phyloP scores from a whole-genome alignment of 805 yeast species.

The Candida stauntonica region DNA sequence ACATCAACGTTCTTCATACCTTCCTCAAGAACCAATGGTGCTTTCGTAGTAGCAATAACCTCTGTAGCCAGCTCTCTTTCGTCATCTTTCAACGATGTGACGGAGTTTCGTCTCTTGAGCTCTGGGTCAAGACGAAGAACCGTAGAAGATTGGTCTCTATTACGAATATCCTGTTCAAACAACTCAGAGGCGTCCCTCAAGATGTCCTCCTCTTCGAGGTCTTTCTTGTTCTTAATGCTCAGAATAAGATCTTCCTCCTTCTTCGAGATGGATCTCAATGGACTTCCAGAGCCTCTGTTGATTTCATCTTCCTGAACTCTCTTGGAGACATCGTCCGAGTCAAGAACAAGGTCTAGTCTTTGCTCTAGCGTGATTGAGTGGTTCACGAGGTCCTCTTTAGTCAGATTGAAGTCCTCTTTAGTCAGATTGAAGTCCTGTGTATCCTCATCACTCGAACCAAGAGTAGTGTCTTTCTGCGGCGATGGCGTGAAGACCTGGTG shows the following conservation, averaged over 20 bases:
- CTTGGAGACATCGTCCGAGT: slow-evolving; percentile 21
- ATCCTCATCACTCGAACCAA: slow-evolving; percentile 26
- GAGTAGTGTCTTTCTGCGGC: slow-evolving; percentile 24
- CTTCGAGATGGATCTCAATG: slow-evolving; percentile 16
- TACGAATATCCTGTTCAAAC: slow-evolving; percentile 32
- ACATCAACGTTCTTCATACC: slow-evolving; percentile 18
- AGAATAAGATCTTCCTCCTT: slow-evolving; percentile 24
- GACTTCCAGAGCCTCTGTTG: slow-evolving; percentile 23
- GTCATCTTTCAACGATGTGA: slow-evolving; percentile 24
- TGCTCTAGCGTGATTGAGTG: slow-evolving; percentile 36
- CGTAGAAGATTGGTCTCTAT: slow-evolving; percentile 23
- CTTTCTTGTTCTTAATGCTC: slow-evolving; percentile 19
- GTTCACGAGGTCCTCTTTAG: slow-evolving; percentile 26
- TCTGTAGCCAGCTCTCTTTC: slow-evolving; percentile 21
- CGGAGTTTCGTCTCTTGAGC: slow-evolving; percentile 26
- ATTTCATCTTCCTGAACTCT: slow-evolving; percentile 24
- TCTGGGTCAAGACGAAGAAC: slow-evolving; percentile 24
- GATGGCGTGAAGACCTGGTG: slow-evolving; percentile 20
- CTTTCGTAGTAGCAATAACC: slow-evolving; percentile 9
- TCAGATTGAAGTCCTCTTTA: slow-evolving; percentile 24
- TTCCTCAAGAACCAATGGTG: slow-evolving; percentile 15
- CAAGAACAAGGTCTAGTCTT: slow-evolving; percentile 40
- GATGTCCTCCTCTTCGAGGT: slow-evolving; percentile 25
- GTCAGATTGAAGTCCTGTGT: slow-evolving; percentile 26
- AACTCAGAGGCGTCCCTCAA: slow-evolving; percentile 29